Percentiles rank a stretch among this genome's conserved stretches.
phyloP scores from a whole-genome alignment of 75 land plant species.

The Sequoia sempervirens region DNA sequence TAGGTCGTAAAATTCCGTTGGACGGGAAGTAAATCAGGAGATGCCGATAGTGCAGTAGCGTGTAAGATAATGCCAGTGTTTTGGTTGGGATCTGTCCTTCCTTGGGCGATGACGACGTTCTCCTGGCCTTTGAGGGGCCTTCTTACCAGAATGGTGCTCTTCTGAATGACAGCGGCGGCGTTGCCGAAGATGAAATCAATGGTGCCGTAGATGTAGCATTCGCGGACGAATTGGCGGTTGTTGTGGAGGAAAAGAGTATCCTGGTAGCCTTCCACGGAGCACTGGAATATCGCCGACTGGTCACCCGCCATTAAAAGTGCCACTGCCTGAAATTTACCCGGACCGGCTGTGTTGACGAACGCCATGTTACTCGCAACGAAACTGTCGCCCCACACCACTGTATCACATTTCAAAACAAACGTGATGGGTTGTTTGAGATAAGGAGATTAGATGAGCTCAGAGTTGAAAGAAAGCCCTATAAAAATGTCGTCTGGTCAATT shows the following conservation, averaged over 20 bases:
- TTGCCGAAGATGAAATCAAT: slow-evolving; percentile 61
- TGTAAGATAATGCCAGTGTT: slow-evolving; percentile 25
- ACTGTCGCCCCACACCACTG: background rate
- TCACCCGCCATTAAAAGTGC: slow-evolving; percentile 22
- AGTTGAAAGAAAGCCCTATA: background rate
- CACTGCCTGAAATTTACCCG: slow-evolving; percentile 32
- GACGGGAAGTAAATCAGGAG: background rate
- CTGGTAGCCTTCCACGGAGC: slow-evolving; percentile 33
- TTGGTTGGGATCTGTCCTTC: slow-evolving; percentile 17
- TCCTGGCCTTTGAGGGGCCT: slow-evolving; percentile 15
- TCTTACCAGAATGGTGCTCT: slow-evolving; percentile 25
- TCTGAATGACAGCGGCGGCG: slow-evolving; percentile 38
- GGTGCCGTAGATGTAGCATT: slow-evolving; percentile 27
- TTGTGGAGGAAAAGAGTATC: slow-evolving; percentile 38
- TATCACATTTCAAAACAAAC: background rate
- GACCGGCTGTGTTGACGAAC: slow-evolving; percentile 28
- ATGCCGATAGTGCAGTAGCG: slow-evolving; percentile 4
- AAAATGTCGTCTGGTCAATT: too few relatives aligned
- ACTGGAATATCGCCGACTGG: slow-evolving; percentile 21
- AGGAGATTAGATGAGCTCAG: background rate
- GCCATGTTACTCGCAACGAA: slow-evolving; percentile 20
- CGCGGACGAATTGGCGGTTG: slow-evolving; percentile 26
- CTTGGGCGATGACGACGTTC: slow-evolving; percentile 29
- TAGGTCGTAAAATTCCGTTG: background rate
- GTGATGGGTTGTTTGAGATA: too few relatives aligned